These are phyloP conservation scores for Diplocarpon rosae DNA, from an alignment of 2,329 filamentous ascomycete species.

Conservation along the genomic window DNA sequence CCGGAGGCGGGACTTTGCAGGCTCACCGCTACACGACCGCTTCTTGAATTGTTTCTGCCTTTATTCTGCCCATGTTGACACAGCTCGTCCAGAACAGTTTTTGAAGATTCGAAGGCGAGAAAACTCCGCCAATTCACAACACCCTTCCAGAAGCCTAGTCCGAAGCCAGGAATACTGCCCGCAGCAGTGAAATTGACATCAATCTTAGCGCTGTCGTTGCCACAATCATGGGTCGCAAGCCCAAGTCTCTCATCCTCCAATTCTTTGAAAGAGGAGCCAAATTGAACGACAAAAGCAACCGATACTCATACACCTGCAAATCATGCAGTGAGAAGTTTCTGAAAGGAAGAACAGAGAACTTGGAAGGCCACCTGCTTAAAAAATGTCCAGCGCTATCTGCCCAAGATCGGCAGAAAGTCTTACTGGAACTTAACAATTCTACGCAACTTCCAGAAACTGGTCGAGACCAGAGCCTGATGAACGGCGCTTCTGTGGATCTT, in stretches of 20 bases:
- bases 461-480: constrained; percentile 27
- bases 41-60: not conserved
- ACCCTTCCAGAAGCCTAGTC: no score
- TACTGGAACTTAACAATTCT: constrained; percentile 61
- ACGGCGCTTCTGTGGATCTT: constrained; percentile 30
- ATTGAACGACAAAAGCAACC: constrained; percentile 79
- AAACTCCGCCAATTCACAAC: no score
- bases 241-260: constrained; percentile 55
- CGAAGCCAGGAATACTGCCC: no score
- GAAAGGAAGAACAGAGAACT: constrained; percentile 75
- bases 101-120: not conserved
- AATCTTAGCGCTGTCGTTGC: no score
- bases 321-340: constrained; percentile 80
- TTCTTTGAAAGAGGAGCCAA: constrained; percentile 84
- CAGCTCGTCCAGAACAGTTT: no score
- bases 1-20: no score
- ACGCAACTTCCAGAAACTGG: constrained; percentile 36
- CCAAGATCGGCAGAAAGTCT: constrained; percentile 63
- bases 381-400: constrained; percentile 73
- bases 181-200: not conserved
- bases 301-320: constrained; percentile 86
- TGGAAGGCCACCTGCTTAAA: constrained; percentile 73
- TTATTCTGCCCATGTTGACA: no score
- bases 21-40: no score
- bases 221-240: no score